Conservation (phyloP, 2,329 filamentous ascomycete species). For the Ophiostoma montium region DNA sequence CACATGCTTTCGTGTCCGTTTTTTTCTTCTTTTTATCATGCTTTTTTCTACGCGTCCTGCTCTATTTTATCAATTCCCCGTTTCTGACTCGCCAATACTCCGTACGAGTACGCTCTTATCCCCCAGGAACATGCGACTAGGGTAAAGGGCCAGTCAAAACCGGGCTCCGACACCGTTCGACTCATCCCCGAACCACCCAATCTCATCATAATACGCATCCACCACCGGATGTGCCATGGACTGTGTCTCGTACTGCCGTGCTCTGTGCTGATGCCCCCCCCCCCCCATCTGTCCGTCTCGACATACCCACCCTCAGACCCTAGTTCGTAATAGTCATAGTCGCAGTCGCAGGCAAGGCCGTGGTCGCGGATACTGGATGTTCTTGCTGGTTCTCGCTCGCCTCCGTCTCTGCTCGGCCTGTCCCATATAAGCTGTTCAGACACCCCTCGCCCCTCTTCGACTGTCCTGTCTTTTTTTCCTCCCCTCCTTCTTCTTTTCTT, state of each 20-base stretch:
- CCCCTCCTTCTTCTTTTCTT: slow-evolving; percentile 14
- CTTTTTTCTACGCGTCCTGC: too few relatives aligned
- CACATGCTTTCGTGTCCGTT: slow-evolving; percentile 6
- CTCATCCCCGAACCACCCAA: slow-evolving; percentile 5
- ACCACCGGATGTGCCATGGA: not conserved
- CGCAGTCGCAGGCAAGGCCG: not conserved
- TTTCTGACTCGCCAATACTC: slow-evolving; percentile 14
- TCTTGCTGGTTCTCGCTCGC: not conserved
- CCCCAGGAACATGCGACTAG: slow-evolving; percentile 1
- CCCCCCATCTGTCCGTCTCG: slow-evolving; percentile 1
- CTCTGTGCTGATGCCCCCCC: too few relatives aligned
- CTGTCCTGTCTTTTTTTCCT: slow-evolving; percentile 10
- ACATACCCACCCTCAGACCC: not conserved
- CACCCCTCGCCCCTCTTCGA: slow-evolving; percentile 1
- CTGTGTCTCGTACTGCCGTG: not conserved
- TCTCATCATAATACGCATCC: slow-evolving; percentile 5
- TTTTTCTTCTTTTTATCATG: not conserved
- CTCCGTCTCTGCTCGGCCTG: not conserved
- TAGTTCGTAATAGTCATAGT: not conserved
- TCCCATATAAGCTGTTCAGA: slow-evolving; percentile 10
- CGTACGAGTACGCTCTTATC: slow-evolving; percentile 5
- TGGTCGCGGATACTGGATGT: not conserved
- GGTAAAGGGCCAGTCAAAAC: slow-evolving; percentile 3
- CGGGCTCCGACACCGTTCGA: slow-evolving; percentile 13
- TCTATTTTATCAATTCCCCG: slow-evolving; percentile 14